phyloP scores from a whole-genome alignment of 179 eudicot genomes.

The Beta macrorhiza region DNA sequence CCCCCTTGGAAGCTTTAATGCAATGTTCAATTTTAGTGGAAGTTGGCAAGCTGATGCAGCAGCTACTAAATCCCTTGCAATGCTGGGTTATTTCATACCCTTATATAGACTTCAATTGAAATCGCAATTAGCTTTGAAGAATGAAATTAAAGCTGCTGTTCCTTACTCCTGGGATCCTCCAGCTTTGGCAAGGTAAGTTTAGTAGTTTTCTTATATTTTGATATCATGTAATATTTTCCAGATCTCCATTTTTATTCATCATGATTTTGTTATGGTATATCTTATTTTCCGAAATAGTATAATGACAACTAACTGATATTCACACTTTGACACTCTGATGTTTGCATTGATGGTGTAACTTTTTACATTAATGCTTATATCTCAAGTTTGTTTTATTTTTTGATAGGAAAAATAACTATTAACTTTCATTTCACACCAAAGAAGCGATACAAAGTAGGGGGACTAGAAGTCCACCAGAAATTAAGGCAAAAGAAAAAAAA shows the following conservation, averaged over 20 bases:
- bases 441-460: background rate
- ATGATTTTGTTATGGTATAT: background rate
- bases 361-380: background rate
- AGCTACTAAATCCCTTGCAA: conserved; percentile 87
- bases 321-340: background rate
- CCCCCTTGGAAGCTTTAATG: conserved; percentile 95
- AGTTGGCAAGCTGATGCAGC: conserved; percentile 86
- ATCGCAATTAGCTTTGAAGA: conserved; percentile 50
- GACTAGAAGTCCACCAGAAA: background rate
- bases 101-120: conserved; percentile 57
- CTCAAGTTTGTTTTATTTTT: too few relatives aligned
- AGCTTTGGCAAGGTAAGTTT: conserved; percentile 83
- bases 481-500: background rate
- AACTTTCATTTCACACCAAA: background rate
- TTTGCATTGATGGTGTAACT: background rate
- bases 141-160: conserved; percentile 80
- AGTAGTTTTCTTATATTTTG: background rate
- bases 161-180: conserved; percentile 97
- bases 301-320: background rate
- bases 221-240: background rate
- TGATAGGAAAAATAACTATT: too few relatives aligned
- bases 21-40: conserved; percentile 99
- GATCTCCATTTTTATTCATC: background rate
- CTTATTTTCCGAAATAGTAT: background rate
- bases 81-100: conserved; percentile 75